Evolutionary conservation across 768 basidiomycete genomes (phyloP).

Genomic region (Gautieria morchelliformis): DNA sequence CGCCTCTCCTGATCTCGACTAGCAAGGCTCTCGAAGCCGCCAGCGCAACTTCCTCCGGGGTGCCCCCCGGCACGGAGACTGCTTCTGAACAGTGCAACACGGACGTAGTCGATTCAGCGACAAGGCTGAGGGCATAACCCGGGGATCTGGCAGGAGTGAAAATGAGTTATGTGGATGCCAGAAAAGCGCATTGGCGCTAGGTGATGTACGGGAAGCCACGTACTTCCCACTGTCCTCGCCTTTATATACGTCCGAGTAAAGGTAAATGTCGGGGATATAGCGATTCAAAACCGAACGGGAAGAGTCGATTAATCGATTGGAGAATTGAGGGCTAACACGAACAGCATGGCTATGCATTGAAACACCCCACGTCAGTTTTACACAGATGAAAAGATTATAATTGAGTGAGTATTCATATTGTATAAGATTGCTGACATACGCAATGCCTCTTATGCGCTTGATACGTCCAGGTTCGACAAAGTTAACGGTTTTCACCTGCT

Average conservation of each 20-base stretch:
- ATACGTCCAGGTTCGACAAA: slow-evolving; percentile 89
- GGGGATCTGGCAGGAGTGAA: slow-evolving; percentile 57
- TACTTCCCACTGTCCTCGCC: slow-evolving; percentile 96
- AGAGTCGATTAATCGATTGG: slow-evolving; percentile 94
- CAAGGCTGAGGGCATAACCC: slow-evolving; percentile 83
- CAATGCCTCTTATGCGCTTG: slow-evolving; percentile 89
- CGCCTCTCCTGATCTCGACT: slow-evolving; percentile 68
- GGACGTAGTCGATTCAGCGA: slow-evolving; percentile 88
- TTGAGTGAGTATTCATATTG: not conserved
- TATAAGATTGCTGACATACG: slow-evolving; percentile 44
- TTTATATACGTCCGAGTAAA: slow-evolving; percentile 97
- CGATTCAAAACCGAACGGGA: slow-evolving; percentile 88
- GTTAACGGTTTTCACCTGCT: slow-evolving; percentile 85
- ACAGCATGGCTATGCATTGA: slow-evolving; percentile 68
- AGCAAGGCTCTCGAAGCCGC: slow-evolving; percentile 72
- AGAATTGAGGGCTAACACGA: slow-evolving; percentile 93
- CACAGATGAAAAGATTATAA: not conserved
- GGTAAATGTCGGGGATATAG: slow-evolving; percentile 95
- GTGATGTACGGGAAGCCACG: slow-evolving; percentile 21
- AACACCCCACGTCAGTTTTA: slow-evolving; percentile 5
- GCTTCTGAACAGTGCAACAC: slow-evolving; percentile 84
- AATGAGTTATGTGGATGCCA: not conserved
- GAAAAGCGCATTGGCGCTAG: not conserved
- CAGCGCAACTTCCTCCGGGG: slow-evolving; percentile 89
- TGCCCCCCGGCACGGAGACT: slow-evolving; percentile 68